Evolutionary conservation across 2,329 filamentous ascomycete species (phyloP).

Genomic region (Monosporascus sp.): DNA sequence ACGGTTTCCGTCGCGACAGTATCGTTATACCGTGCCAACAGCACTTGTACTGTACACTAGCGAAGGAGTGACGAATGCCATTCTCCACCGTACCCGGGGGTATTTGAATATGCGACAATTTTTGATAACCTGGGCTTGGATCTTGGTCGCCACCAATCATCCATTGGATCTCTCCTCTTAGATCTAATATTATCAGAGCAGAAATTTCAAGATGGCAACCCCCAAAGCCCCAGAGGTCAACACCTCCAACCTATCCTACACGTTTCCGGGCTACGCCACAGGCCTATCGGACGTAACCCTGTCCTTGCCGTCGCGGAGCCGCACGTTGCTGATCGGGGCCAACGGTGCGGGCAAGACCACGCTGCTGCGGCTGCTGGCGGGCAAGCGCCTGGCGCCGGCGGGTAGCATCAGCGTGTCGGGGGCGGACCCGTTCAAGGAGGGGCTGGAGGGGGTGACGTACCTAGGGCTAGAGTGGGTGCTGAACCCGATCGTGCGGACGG

Average conservation of each 20-base stretch:
- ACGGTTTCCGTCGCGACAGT: not conserved
- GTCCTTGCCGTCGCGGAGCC: slow-evolving; percentile 72
- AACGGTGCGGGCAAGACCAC: slow-evolving; percentile 98
- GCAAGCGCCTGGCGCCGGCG: slow-evolving; percentile 84
- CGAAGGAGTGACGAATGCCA: not conserved
- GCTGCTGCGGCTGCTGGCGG: slow-evolving; percentile 85
- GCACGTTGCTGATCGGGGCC: slow-evolving; percentile 89
- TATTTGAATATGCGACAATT: not conserved
- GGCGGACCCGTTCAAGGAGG: slow-evolving; percentile 86
- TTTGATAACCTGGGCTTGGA: too few relatives aligned
- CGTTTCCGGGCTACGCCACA: slow-evolving; percentile 78
- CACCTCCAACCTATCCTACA: slow-evolving; percentile 76
- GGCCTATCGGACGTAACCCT: slow-evolving; percentile 73
- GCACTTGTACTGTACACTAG: not conserved
- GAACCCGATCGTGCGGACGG: slow-evolving; percentile 90
- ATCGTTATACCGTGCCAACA: not conserved
- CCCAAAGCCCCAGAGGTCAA: slow-evolving; percentile 56
- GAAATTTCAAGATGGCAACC: slow-evolving; percentile 21
- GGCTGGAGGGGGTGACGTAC: slow-evolving; percentile 91
- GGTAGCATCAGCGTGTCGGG: slow-evolving; percentile 72
- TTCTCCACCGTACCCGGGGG: not conserved
- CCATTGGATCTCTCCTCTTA: not conserved
- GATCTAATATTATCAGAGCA: not conserved
- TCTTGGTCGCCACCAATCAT: not conserved
- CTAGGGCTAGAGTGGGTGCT: slow-evolving; percentile 97